Evolutionary conservation across 805 yeast genomes (phyloP), one percentile per base, ranked within the genome.

Genomic region (Zygoascus bituminiphila): DNA sequence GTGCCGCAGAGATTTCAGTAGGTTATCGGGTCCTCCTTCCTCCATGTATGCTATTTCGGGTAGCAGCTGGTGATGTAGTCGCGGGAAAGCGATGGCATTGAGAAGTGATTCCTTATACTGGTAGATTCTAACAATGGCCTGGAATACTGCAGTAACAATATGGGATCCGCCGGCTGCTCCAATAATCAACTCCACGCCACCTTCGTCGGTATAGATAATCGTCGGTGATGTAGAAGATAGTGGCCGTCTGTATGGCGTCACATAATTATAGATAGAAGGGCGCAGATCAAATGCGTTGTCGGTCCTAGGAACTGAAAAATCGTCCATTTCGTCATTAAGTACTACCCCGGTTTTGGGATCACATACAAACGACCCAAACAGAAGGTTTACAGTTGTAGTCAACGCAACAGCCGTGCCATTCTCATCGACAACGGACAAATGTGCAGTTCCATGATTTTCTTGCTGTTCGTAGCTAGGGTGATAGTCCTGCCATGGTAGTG

Each of bases 91-190:
- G 20, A 89, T 74, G 0, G 88, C 73, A 47, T 85, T 82, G 20
- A 87, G 67, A 3, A 88, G 61, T 1, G 81, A 72, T 67, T 78
- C 61, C 1, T 74, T 65, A 58, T 79, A 77, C 61, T 77, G 78
- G 53, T 81, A 79, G 2, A 71, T 67, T 46, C 96, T 68, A 1
- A 85, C 73, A 15, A 91, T 74, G 0, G 91, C 88, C 62, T 88
- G 93, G 48, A 91, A 75, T 3, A 91, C 79, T 1, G 94, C 78
- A 0, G 96, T 86, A 12, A 84, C 73, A 45, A 91, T 91, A 48
- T 93, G 71, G 5, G 93, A 82, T 0, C 98, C 98, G 8, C 98
- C 98, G 1, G 97, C 94, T 0, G 96, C 93, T 0, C 97, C 98
- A 50, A 91, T 74, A 4, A 84, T 77, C 22, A 85, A 61, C 55